Evolutionary conservation across 1,284 basidiomycete genomes (phyloP).

Genomic region (Clitocybe nebularis): DNA sequence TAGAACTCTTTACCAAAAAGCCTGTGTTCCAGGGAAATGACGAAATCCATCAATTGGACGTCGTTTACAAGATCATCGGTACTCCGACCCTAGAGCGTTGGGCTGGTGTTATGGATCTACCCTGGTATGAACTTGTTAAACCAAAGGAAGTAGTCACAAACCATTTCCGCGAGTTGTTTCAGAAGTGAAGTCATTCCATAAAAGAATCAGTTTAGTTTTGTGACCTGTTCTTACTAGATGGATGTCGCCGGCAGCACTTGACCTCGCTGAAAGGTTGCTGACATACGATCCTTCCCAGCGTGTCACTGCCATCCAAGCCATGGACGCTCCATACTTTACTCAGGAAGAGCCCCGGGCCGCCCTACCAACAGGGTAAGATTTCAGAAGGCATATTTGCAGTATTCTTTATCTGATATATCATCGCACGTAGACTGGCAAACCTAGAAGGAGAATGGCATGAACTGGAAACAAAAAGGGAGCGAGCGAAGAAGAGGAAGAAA

Average conservation of each 20-base stretch:
- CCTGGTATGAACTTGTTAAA: constrained; percentile 98
- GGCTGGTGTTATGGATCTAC: constrained; percentile 79
- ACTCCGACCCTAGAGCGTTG: constrained; percentile 83
- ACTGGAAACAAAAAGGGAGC: constrained; percentile 82
- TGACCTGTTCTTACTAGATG: constrained; percentile 45
- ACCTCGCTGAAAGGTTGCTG: constrained; percentile 80
- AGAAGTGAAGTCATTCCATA: constrained; percentile 53
- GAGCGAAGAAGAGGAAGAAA: constrained; percentile 71
- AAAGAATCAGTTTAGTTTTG: neutral
- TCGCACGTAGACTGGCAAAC: constrained; percentile 52
- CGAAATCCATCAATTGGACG: constrained; percentile 95
- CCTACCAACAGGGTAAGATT: constrained; percentile 74
- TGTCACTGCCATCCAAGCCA: constrained; percentile 77
- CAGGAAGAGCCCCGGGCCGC: constrained; percentile 73
- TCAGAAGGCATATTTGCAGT: constrained; percentile 2
- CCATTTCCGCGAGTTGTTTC: constrained; percentile 75
- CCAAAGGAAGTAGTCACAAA: constrained; percentile 73
- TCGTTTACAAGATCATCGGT: constrained; percentile 88
- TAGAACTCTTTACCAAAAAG: constrained; percentile 93
- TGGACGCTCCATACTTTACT: constrained; percentile 81
- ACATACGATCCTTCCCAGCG: constrained; percentile 81
- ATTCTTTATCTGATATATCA: constrained; percentile 17
- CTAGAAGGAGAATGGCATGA: constrained; percentile 95
- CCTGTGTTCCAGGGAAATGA: constrained; percentile 96
- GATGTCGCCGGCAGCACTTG: constrained; percentile 79